These are phyloP conservation scores for Inga oerstediana DNA, from an alignment of 306 rosid genomes.

Conservation along the genomic window DNA sequence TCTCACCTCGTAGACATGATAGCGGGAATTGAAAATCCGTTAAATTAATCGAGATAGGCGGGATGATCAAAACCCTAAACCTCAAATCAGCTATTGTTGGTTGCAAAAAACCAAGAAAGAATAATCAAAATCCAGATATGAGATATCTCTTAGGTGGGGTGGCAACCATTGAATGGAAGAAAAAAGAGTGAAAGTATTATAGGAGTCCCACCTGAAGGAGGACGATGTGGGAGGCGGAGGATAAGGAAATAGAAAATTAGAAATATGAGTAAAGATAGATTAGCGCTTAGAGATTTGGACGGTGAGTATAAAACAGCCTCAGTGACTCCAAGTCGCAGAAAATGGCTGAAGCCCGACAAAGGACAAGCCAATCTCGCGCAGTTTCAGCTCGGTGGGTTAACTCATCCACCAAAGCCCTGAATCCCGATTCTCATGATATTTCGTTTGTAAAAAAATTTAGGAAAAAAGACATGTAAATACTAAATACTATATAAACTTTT, in stretches of 20 bases:
- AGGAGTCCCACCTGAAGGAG: neutral
- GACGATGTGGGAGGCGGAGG: constrained; percentile 16
- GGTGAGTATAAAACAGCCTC: neutral
- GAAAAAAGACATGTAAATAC: no score
- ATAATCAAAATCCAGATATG: constrained; percentile 22
- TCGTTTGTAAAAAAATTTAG: no score
- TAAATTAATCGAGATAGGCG: constrained; percentile 21
- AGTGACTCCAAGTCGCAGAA: neutral
- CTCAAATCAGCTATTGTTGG: constrained; percentile 28
- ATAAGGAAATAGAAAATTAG: constrained; percentile 8
- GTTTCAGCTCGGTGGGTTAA: constrained; percentile 10
- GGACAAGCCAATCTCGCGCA: neutral
- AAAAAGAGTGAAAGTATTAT: neutral
- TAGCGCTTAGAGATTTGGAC: constrained; percentile 11
- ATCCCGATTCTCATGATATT: neutral
- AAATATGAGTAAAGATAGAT: constrained; percentile 14
- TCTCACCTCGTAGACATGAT: constrained; percentile 58
- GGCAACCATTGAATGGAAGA: constrained; percentile 31
- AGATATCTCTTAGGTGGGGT: constrained; percentile 33
- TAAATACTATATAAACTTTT: no score
- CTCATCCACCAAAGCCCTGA: neutral
- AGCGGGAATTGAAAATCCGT: constrained; percentile 13
- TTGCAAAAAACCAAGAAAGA: neutral
- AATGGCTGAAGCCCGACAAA: neutral
- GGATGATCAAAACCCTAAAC: constrained; percentile 54